A percentile compares a stretch with the other conserved stretches of the same genome.
These are phyloP conservation scores for Sicyos baderoa DNA, from an alignment of 306 rosid species.

Conservation along the genomic window DNA sequence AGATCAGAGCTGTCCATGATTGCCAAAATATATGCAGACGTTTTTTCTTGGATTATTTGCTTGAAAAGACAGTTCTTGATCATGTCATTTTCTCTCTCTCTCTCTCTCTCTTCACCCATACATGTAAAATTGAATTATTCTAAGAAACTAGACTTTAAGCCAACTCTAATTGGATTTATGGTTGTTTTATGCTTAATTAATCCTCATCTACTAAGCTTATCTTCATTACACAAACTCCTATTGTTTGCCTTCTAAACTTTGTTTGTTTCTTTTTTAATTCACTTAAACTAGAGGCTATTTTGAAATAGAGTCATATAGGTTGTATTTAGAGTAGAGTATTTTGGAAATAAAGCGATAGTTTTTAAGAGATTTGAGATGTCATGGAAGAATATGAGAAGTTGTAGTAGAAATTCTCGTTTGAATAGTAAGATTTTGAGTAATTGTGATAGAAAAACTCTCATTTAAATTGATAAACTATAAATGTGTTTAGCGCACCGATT, in stretches of 20 bases:
- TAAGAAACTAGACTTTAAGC: background rate
- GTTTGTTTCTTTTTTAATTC: background rate
- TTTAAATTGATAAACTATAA: too few species aligned
- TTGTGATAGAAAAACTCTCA: too few species aligned
- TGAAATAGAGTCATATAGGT: constrained; percentile 1
- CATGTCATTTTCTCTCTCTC: background rate
- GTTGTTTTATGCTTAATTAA: background rate
- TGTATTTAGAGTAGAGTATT: too few species aligned
- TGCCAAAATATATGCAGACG: constrained; percentile 8
- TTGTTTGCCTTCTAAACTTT: background rate
- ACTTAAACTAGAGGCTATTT: constrained; percentile 5
- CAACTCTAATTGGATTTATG: too few species aligned
- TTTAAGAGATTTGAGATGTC: too few species aligned
- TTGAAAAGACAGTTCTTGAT: constrained; percentile 21
- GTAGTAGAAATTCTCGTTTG: too few species aligned
- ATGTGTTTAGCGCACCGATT: too few species aligned
- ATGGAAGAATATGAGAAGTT: too few species aligned
- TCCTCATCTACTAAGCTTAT: background rate
- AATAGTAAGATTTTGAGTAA: too few species aligned
- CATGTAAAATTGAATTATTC: constrained; percentile 1
- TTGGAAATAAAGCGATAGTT: too few species aligned
- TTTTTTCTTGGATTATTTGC: constrained; percentile 17
- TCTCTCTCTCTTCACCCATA: background rate
- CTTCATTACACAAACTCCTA: background rate
- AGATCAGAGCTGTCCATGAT: constrained; percentile 15